Conservation (phyloP, 2,329 filamentous ascomycete genomes). For the Cordyceps fumosorosea region DNA sequence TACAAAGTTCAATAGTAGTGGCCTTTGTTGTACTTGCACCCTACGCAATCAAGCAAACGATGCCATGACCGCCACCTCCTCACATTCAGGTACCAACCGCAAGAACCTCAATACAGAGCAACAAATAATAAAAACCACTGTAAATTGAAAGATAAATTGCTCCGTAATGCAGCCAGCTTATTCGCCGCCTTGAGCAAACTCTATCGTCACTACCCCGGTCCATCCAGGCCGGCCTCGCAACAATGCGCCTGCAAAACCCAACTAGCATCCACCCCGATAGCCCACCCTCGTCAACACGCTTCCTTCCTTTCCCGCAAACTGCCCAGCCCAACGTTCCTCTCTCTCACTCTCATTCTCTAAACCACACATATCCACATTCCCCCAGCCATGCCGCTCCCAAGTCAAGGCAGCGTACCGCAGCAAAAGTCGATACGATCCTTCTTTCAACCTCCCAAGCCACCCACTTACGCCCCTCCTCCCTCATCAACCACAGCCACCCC, state of each 20-base stretch:
- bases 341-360: neutral
- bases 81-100: too few relatives aligned
- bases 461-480: conserved; percentile 31
- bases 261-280: neutral
- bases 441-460: conserved; percentile 45
- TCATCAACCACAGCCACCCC: conserved; percentile 18
- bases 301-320: neutral
- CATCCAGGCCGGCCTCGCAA: neutral
- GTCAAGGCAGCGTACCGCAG: conserved; percentile 20
- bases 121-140: neutral
- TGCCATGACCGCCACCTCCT: too few relatives aligned
- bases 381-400: conserved; percentile 33
- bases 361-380: neutral
- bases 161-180: neutral
- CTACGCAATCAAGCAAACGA: too few relatives aligned
- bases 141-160: neutral
- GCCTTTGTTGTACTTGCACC: too few relatives aligned
- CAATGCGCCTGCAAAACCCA: neutral
- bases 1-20: too few relatives aligned
- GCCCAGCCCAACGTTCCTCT: neutral
- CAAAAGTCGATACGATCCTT: conserved; percentile 58
- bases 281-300: neutral
- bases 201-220: neutral
- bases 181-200: neutral
- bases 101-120: neutral